Base-by-base conservation (phyloP, 257 asterid genomes). In the Cynanchum wilfordii region DNA sequence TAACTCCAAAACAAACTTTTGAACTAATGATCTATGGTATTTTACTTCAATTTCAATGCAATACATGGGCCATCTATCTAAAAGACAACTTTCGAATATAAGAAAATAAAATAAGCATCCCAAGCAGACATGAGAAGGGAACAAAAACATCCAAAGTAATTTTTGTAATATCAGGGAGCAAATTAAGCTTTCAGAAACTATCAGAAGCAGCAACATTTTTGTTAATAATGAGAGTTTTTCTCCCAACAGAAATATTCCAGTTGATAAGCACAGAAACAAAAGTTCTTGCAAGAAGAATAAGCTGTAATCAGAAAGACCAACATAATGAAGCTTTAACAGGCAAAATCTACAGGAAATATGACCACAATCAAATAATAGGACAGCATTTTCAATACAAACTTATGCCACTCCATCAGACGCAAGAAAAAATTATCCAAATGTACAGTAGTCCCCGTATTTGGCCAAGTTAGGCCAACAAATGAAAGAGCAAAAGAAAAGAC, bases 351-450 rank as follows among this genome's bases (percentile, higher is more conserved):
- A 30, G 6, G 24, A 33, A 4, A 62, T 25, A 30, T 17, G 25
- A 22, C 45, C 67, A 30, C 38, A 62, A 62, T 62, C 67, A 62
- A 62, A 62, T 62, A 56, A 62, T 16, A 59, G 44, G 15, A 16
- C 47, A 13, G 44, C 22, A 29, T 4, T 30, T 33, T 27, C 59
- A 50, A 29, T 69, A 38, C 40, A 3, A 27, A 17, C 33, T 67
- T 0, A 67, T 45, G 71, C 36, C 33, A 67, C 40, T 11, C 56
- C 19, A 50, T 69, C 47, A 69, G 17, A 50, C 24, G 10, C 30
- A 60, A 59, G 24, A 72, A 10, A 15, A 60, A n/a, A 72, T 9
- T 8, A 42, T n/a, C 40, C 6, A 20, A 27, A 22, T 3, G 3
- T 17, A n/a, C 29, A 33, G 11, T 29, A 19, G n/a, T 20, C 33